Conservation (phyloP, 768 basidiomycete species). For the Chlorophyllum brunneum region DNA sequence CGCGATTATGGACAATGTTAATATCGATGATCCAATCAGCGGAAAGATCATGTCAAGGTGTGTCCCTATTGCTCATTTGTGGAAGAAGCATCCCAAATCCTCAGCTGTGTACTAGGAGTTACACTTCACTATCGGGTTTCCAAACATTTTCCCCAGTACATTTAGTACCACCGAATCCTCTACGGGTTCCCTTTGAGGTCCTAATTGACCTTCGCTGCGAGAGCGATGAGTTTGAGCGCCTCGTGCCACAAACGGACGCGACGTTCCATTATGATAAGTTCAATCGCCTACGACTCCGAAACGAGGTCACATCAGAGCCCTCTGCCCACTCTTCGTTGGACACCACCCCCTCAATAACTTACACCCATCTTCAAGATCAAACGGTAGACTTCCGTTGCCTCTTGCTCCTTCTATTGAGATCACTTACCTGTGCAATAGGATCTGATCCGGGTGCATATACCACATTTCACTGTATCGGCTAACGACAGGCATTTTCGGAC, state of each 20-base stretch:
- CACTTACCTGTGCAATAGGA: conserved; percentile 46
- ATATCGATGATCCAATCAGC: conserved; percentile 79
- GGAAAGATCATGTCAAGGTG: conserved; percentile 85
- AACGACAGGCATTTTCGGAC: conserved; percentile 78
- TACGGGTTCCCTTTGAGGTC: conserved; percentile 84
- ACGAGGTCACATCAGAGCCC: conserved; percentile 55
- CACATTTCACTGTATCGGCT: conserved; percentile 84
- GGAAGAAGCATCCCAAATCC: background rate
- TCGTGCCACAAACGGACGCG: conserved; percentile 86
- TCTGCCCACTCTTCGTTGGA: conserved; percentile 32
- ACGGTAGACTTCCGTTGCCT: conserved; percentile 22
- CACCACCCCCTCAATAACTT: conserved; percentile 20
- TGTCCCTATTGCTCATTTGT: conserved; percentile 13
- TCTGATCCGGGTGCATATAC: conserved; percentile 75
- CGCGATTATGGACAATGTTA: conserved; percentile 74
- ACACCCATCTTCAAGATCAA: conserved; percentile 31
- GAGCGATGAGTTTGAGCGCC: conserved; percentile 77
- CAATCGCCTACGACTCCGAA: conserved; percentile 83
- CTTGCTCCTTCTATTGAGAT: background rate
- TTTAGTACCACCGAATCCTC: conserved; percentile 37
- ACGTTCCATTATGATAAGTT: conserved; percentile 91
- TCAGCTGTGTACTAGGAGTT: conserved; percentile 49
- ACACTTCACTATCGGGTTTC: conserved; percentile 71
- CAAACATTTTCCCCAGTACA: conserved; percentile 81
- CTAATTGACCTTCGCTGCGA: conserved; percentile 83